A percentile compares a stretch with the other conserved stretches of the same genome.
phyloP scores from a whole-genome alignment of 108 stramenopile genomes.

The Nitzschia sp. region DNA sequence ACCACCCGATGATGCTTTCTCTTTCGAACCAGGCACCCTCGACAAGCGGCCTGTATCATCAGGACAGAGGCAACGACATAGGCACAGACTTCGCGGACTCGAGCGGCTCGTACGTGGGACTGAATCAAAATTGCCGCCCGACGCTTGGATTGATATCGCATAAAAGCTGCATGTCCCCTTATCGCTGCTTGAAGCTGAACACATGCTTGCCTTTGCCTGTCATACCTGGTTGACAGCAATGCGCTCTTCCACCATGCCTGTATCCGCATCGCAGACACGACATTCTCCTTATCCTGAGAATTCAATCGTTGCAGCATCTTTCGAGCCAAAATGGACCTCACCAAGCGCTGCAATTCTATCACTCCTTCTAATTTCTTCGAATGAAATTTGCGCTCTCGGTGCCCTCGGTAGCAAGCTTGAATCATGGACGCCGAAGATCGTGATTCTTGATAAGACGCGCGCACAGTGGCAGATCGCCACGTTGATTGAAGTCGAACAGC shows the following conservation, averaged over 20 bases:
- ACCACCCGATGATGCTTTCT: too few relatives aligned
- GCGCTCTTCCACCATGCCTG: conserved; percentile 7
- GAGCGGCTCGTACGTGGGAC: conserved; percentile 9
- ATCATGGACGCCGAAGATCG: too few relatives aligned
- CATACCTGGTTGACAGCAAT: not conserved
- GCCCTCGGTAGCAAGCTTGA: too few relatives aligned
- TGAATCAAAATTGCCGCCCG: conserved; percentile 10
- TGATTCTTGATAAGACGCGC: too few relatives aligned
- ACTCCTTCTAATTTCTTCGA: too few relatives aligned
- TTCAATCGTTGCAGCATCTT: too few relatives aligned
- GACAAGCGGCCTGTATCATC: conserved; percentile 21
- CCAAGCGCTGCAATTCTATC: too few relatives aligned
- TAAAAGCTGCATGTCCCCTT: not conserved
- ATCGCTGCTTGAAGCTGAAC: not conserved
- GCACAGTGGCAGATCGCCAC: too few relatives aligned
- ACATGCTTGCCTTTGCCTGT: not conserved
- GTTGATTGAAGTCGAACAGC: too few relatives aligned
- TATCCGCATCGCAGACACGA: conserved; percentile 1
- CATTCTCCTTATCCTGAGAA: too few relatives aligned
- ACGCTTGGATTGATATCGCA: not conserved
- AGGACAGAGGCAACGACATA: conserved; percentile 4
- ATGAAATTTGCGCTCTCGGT: too few relatives aligned
- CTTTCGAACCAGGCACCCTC: conserved; percentile 13
- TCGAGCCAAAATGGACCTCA: too few relatives aligned
- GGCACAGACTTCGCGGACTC: conserved; percentile 9